These are phyloP conservation scores for Xylaria longipes DNA, from an alignment of 495 filamentous ascomycete genomes.

Conservation along the genomic window DNA sequence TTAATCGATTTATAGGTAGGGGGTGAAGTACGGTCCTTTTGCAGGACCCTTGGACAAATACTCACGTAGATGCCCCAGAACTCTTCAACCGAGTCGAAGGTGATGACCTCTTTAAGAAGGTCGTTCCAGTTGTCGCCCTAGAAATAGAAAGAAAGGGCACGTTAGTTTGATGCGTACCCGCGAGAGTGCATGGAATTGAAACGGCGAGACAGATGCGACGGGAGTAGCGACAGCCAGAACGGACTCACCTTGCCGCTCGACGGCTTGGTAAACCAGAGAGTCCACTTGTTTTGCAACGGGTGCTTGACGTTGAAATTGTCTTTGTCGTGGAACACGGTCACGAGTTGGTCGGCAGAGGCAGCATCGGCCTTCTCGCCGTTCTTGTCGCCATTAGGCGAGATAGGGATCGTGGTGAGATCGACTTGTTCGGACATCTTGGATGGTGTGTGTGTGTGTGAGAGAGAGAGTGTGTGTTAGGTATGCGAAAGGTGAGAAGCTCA, in stretches of 20 bases:
- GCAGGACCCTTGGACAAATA: conserved; percentile 21
- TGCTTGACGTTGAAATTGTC: conserved; percentile 99
- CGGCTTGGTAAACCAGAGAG: conserved; percentile 99
- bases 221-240: not conserved
- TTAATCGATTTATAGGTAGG: not conserved
- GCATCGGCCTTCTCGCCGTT: conserved; percentile 51
- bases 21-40: not conserved
- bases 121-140: conserved; percentile 99
- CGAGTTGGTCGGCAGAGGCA: conserved; percentile 54
- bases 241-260: conserved; percentile 87
- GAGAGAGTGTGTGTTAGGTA: not conserved
- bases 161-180: not conserved
- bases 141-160: conserved; percentile 24
- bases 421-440: conserved; percentile 58
- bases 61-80: conserved; percentile 99
- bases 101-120: conserved; percentile 96
- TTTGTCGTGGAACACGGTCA: conserved; percentile 96
- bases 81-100: conserved; percentile 97
- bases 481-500: not conserved
- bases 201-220: not conserved
- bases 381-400: conserved; percentile 67
- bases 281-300: conserved; percentile 94
- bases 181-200: not conserved
- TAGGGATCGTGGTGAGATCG: conserved; percentile 70
- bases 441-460: conserved; percentile 13